A percentile compares a stretch with the other conserved stretches of the same genome.
Conservation (phyloP, 2,329 filamentous ascomycete genomes). For the Penicillium sclerotiorum region DNA sequence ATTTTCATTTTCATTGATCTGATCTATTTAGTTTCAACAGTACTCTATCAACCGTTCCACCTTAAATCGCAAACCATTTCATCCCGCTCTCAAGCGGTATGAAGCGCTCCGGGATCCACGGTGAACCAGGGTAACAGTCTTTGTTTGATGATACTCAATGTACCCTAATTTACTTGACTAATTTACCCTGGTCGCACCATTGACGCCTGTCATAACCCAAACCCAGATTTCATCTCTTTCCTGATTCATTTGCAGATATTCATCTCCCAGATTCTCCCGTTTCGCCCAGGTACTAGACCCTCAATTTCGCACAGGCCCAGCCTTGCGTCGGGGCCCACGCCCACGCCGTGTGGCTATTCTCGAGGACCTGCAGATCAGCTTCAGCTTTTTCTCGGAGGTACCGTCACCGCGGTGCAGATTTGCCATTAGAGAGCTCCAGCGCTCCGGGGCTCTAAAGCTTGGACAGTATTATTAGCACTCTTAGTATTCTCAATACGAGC, state of each 20-base stretch:
- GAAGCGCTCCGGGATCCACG: slow-evolving; percentile 18
- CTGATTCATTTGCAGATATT: background rate
- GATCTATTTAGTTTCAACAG: too few relatives aligned
- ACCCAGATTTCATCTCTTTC: background rate
- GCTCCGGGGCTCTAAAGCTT: too few relatives aligned
- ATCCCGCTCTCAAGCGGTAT: slow-evolving; percentile 5
- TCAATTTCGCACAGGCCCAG: slow-evolving; percentile 15
- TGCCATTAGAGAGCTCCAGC: slow-evolving; percentile 1
- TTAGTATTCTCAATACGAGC: too few relatives aligned
- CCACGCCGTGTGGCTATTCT: slow-evolving; percentile 23
- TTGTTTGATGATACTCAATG: slow-evolving; percentile 1
- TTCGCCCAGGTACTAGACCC: background rate
- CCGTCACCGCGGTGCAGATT: slow-evolving; percentile 11
- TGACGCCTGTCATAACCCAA: background rate
- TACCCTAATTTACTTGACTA: background rate
- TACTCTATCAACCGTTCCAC: background rate
- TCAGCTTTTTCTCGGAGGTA: slow-evolving; percentile 19
- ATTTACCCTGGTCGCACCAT: slow-evolving; percentile 2
- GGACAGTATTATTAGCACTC: too few relatives aligned
- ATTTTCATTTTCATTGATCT: too few relatives aligned
- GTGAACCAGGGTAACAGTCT: slow-evolving; percentile 10
- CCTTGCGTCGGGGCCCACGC: slow-evolving; percentile 19
- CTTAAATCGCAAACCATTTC: background rate
- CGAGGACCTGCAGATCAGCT: slow-evolving; percentile 20
- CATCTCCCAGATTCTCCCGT: too few relatives aligned